Evolutionary conservation across 116 monocot genomes (phyloP).

Genomic region (Trichopus zeylanicus): DNA sequence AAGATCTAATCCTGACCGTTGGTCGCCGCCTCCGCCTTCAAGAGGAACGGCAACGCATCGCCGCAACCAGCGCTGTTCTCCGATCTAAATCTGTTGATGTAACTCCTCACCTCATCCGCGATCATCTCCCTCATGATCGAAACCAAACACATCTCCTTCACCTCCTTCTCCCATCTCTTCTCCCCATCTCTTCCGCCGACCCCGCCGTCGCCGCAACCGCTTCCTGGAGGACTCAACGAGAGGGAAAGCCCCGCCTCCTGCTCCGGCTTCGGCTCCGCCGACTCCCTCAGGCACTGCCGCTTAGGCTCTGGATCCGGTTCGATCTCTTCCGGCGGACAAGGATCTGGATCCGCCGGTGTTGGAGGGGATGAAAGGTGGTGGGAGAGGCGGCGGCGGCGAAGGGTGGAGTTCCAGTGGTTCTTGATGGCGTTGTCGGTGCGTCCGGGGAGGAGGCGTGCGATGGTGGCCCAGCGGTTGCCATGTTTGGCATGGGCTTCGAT

Average conservation of each 20-base stretch:
- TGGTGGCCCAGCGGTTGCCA: constrained; percentile 62
- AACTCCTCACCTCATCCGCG: constrained; percentile 41
- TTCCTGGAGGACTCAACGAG: constrained; percentile 38
- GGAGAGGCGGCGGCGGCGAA: constrained; percentile 19
- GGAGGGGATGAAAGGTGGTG: too few species aligned
- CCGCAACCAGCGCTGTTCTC: too few species aligned
- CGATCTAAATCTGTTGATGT: constrained; percentile 10
- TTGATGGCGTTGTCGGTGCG: constrained; percentile 65
- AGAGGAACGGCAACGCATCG: not conserved
- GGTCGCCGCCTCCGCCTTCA: constrained; percentile 3
- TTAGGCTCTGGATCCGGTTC: constrained; percentile 16
- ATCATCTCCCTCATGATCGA: constrained; percentile 46
- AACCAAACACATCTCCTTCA: constrained; percentile 18
- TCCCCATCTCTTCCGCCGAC: too few species aligned
- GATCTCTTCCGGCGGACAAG: not conserved
- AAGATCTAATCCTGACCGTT: constrained; percentile 14
- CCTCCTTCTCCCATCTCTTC: constrained; percentile 9
- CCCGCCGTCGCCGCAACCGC: too few species aligned
- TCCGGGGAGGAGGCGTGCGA: constrained; percentile 44
- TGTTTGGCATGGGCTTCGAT: constrained; percentile 33
- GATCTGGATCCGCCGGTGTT: too few species aligned
- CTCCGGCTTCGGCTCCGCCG: too few species aligned
- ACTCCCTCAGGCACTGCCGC: constrained; percentile 15
- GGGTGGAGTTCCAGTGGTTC: constrained; percentile 73
- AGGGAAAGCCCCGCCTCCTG: constrained; percentile 27